Percentiles rank a stretch among this genome's conserved stretches.
These are phyloP conservation scores for Chionographis japonica DNA, from an alignment of 106 monocot genomes.

Conservation along the genomic window DNA sequence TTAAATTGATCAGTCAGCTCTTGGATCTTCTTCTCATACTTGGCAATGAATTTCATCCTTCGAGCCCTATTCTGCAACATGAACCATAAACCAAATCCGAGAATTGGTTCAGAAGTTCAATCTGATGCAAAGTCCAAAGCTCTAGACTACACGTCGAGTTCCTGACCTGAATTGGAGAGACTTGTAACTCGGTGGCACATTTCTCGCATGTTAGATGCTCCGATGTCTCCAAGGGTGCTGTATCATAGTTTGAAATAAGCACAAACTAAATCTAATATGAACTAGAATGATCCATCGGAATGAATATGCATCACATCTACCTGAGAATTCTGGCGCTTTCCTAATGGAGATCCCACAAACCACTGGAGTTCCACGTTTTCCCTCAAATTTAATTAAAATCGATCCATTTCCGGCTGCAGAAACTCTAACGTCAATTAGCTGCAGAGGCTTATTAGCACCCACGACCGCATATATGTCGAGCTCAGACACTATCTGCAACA, in stretches of 20 bases:
- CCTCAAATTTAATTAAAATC: conserved; percentile 48
- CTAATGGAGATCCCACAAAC: conserved; percentile 71
- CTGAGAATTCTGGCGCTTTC: conserved; percentile 36
- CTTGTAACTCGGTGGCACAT: conserved; percentile 41
- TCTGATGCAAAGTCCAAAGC: background rate
- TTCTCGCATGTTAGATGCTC: conserved; percentile 46
- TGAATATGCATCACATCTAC: conserved; percentile 19
- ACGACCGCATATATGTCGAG: conserved; percentile 73
- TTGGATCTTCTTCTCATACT: conserved; percentile 70
- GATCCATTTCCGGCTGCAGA: conserved; percentile 31
- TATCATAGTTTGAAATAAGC: conserved; percentile 2
- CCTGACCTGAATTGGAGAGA: conserved; percentile 56
- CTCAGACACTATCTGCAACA: conserved; percentile 58
- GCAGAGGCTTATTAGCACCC: conserved; percentile 70
- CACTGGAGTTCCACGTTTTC: conserved; percentile 45
- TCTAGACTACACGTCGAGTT: background rate
- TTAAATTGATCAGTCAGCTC: conserved; percentile 54
- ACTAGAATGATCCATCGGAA: background rate
- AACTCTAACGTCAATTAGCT: conserved; percentile 56
- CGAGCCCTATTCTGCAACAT: conserved; percentile 45
- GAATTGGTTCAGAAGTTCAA: background rate
- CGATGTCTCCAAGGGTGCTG: conserved; percentile 16
- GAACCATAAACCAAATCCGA: background rate
- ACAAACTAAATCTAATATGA: background rate
- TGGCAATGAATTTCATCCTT: conserved; percentile 29